These are phyloP conservation scores for Metschnikowia gelsemii DNA, from an alignment of 805 yeast species.

Conservation along the genomic window DNA sequence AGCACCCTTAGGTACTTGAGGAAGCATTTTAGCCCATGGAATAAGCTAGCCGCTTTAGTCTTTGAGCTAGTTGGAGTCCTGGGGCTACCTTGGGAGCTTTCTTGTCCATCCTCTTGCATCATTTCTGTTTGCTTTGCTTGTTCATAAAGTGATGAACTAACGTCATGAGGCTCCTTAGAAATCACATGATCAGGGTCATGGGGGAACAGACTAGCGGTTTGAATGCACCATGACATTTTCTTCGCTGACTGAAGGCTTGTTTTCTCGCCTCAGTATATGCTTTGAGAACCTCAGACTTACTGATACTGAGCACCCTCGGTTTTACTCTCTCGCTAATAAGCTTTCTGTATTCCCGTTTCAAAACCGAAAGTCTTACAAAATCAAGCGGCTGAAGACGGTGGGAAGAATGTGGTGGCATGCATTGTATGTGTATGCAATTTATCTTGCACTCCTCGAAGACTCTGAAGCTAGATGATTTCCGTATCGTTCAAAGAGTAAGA, in stretches of 20 bases:
- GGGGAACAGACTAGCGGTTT: conserved; percentile 1
- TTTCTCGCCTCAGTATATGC: not conserved
- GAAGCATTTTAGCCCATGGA: not conserved
- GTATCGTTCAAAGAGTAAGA: not conserved
- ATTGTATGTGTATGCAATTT: conserved; percentile 1
- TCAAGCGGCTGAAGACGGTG: not conserved
- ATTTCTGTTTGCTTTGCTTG: too few species aligned
- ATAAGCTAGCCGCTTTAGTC: not conserved
- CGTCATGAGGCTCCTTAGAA: conserved; percentile 1
- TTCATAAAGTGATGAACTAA: not conserved
- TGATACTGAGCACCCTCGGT: not conserved
- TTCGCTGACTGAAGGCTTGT: not conserved
- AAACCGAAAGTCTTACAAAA: not conserved
- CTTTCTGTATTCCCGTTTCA: conserved; percentile 1
- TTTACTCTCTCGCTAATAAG: not conserved
- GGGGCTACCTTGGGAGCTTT: not conserved
- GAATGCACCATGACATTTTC: conserved; percentile 2
- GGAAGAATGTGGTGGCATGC: not conserved
- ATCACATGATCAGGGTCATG: conserved; percentile 1
- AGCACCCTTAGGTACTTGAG: not conserved
- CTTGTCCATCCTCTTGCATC: not conserved
- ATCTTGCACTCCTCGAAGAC: not conserved
- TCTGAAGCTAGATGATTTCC: conserved; percentile 3
- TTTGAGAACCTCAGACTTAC: not conserved
- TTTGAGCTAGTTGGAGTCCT: not conserved